A percentile compares a stretch with the other conserved stretches of the same genome.
Conservation (phyloP, 148 eudicot species). For the Rhododendron henanense region DNA sequence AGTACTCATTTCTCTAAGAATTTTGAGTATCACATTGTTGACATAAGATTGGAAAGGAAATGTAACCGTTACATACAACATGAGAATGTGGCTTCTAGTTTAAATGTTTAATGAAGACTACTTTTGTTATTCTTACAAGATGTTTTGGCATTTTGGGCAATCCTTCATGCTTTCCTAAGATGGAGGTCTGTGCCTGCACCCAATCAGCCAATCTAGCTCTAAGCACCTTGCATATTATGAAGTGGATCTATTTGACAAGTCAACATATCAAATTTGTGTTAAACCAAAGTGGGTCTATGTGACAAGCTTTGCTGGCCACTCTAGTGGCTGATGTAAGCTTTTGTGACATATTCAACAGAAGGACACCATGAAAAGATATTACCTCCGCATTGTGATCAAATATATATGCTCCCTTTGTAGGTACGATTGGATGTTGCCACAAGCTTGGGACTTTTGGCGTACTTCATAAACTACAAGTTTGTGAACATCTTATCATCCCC, state of each 20-base stretch:
- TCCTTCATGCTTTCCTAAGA: neutral
- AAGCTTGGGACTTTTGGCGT: slow-evolving; percentile 80
- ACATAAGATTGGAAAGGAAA: neutral
- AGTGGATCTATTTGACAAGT: neutral
- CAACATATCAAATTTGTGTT: neutral
- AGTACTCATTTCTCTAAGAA: neutral
- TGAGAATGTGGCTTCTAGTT: neutral
- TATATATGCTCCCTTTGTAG: slow-evolving; percentile 36
- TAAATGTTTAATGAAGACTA: neutral
- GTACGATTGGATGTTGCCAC: slow-evolving; percentile 91
- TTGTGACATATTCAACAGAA: neutral
- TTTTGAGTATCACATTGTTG: neutral
- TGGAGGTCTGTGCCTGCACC: neutral
- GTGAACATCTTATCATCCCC: slow-evolving; percentile 73
- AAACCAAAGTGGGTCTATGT: neutral
- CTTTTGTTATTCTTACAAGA: neutral
- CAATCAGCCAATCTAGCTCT: slow-evolving; percentile 1
- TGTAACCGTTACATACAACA: neutral
- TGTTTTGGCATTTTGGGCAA: neutral
- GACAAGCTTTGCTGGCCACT: neutral
- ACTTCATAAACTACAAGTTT: slow-evolving; percentile 82
- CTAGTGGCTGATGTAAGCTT: neutral
- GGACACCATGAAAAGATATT: neutral
- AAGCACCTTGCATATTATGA: neutral
- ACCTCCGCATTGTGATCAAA: neutral